These are phyloP conservation scores for Beauveria caledonica DNA, from an alignment of 2,329 filamentous ascomycete species.

Conservation along the genomic window DNA sequence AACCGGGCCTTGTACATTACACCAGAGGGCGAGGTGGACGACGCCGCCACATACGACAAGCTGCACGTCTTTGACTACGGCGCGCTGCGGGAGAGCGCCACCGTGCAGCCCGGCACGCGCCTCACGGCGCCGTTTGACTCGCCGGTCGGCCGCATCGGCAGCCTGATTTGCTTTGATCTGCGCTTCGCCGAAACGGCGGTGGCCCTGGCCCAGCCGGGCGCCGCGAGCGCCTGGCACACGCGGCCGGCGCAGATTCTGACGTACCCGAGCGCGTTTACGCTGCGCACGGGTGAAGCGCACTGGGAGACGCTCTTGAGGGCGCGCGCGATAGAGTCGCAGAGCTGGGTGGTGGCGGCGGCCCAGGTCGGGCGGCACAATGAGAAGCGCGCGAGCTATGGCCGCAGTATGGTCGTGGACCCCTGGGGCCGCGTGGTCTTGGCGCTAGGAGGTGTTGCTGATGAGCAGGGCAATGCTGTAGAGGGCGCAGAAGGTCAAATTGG, in stretches of 20 bases:
- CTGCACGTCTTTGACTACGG: constrained; percentile 78
- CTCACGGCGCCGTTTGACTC: constrained; percentile 67
- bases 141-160: constrained; percentile 64
- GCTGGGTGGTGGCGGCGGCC: constrained; percentile 79
- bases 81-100: constrained; percentile 40
- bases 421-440: constrained; percentile 72
- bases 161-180: constrained; percentile 85
- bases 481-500: constrained; percentile 39
- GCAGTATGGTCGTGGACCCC: constrained; percentile 76
- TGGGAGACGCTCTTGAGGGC: constrained; percentile 75
- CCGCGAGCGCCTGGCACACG: constrained; percentile 22
- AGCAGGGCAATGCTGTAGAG: constrained; percentile 31
- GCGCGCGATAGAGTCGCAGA: constrained; percentile 81
- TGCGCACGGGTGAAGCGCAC: constrained; percentile 75
- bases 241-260: constrained; percentile 63
- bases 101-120: constrained; percentile 57
- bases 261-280: constrained; percentile 86
- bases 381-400: constrained; percentile 74
- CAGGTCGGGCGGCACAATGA: constrained; percentile 66
- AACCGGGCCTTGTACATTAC: constrained; percentile 48
- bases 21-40: constrained; percentile 32
- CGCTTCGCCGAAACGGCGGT: constrained; percentile 72
- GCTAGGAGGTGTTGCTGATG: constrained; percentile 47
- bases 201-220: constrained; percentile 44
- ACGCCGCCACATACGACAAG: constrained; percentile 63